Conservation (phyloP, 2,329 filamentous ascomycete species). For the Huntiella bhutanensis region DNA sequence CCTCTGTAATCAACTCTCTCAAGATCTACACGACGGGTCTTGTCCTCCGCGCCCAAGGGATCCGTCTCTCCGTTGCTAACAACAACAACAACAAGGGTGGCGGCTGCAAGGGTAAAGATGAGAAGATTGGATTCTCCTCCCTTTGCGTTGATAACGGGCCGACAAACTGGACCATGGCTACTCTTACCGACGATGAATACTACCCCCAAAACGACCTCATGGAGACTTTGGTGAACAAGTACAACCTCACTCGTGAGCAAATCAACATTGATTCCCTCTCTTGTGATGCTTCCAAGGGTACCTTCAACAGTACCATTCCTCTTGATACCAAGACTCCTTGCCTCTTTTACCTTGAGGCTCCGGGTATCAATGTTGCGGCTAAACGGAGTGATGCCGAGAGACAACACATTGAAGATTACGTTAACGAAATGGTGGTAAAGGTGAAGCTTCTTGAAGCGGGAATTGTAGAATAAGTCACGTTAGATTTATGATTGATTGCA, state of each 20-base stretch:
- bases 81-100: neutral
- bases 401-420: neutral
- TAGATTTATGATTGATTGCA: neutral
- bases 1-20: slow-evolving; percentile 5
- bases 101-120: slow-evolving; percentile 1
- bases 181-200: slow-evolving; percentile 6
- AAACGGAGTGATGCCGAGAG: neutral
- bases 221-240: slow-evolving; percentile 10
- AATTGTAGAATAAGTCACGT: neutral
- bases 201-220: slow-evolving; percentile 7
- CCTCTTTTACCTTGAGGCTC: slow-evolving; percentile 5
- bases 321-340: slow-evolving; percentile 6
- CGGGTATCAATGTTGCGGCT: neutral
- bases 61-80: slow-evolving; percentile 8
- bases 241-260: slow-evolving; percentile 8
- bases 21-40: slow-evolving; percentile 8
- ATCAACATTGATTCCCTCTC: slow-evolving; percentile 2
- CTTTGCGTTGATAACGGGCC: slow-evolving; percentile 6
- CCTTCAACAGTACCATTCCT: slow-evolving; percentile 2
- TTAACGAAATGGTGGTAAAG: neutral
- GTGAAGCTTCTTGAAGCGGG: neutral
- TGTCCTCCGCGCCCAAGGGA: slow-evolving; percentile 8
- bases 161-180: slow-evolving; percentile 2
- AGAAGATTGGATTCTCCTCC: slow-evolving; percentile 3
- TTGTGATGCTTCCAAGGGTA: slow-evolving; percentile 7